Percentiles rank a stretch among this genome's conserved stretches.
Conservation (phyloP, 2,329 filamentous ascomycete genomes). For the Botryotinia convoluta region DNA sequence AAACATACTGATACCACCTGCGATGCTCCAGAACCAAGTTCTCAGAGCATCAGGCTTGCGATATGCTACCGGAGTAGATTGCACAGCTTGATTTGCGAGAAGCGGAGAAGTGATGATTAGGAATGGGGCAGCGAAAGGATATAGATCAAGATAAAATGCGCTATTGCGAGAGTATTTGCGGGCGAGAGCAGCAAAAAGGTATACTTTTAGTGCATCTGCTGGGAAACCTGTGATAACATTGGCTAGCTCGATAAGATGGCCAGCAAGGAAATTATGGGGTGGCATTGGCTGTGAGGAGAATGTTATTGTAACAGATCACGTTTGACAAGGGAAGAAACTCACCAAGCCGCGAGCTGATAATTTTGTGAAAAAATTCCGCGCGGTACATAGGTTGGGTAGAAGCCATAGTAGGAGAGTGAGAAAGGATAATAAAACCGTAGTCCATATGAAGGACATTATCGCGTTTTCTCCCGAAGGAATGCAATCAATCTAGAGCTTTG, state of each 20-base stretch:
- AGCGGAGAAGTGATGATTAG: slow-evolving; percentile 26
- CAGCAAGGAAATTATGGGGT: slow-evolving; percentile 21
- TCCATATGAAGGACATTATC: not conserved
- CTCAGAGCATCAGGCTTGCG: slow-evolving; percentile 24
- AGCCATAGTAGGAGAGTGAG: not conserved
- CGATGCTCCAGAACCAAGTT: slow-evolving; percentile 24
- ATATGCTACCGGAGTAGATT: slow-evolving; percentile 21
- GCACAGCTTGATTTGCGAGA: slow-evolving; percentile 26
- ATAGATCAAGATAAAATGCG: slow-evolving; percentile 30
- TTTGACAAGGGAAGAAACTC: not conserved
- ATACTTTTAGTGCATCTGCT: slow-evolving; percentile 24
- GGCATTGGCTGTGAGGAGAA: slow-evolving; percentile 25
- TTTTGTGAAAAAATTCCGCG: not conserved
- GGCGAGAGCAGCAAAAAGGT: slow-evolving; percentile 22
- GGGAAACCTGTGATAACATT: slow-evolving; percentile 20
- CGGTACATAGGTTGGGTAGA: not conserved
- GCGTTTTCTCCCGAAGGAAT: not conserved
- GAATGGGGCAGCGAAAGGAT: slow-evolving; percentile 27
- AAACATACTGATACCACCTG: slow-evolving; percentile 25
- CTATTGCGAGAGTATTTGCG: slow-evolving; percentile 24
- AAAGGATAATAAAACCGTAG: not conserved
- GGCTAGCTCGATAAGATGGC: slow-evolving; percentile 25
- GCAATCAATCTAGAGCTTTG: not conserved
- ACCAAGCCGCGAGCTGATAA: slow-evolving; percentile 9
- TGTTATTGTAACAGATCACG: not conserved